Conservation (phyloP, 306 rosid genomes). For the Prinsepia uniflora region DNA sequence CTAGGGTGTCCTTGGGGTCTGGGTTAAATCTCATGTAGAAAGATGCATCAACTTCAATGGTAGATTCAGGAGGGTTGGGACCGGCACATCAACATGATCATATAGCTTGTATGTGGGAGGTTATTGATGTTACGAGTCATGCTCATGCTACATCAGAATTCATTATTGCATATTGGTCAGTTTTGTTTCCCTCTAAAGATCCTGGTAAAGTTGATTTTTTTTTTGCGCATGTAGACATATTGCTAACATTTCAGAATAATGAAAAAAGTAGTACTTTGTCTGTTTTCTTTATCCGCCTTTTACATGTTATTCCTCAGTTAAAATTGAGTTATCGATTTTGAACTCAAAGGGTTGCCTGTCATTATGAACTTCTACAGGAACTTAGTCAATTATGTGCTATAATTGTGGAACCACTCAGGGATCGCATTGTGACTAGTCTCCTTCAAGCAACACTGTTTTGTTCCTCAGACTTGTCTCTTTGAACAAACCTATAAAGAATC, state of each 20-base stretch:
- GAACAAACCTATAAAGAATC: slow-evolving; percentile 16
- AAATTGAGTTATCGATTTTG: not conserved
- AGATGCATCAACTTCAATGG: not conserved
- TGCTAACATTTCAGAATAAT: not conserved
- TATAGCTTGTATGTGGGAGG: not conserved
- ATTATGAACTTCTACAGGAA: slow-evolving; percentile 57
- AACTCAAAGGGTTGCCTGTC: too few relatives aligned
- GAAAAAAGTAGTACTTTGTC: not conserved
- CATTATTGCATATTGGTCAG: not conserved
- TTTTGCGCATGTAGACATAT: not conserved
- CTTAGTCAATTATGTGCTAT: slow-evolving; percentile 81
- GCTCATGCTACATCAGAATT: not conserved
- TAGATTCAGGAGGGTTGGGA: not conserved
- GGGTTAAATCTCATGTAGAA: not conserved
- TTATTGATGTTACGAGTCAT: not conserved
- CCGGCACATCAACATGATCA: not conserved
- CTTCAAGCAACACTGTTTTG: slow-evolving; percentile 94
- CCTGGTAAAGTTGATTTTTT: too few relatives aligned
- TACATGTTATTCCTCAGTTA: not conserved
- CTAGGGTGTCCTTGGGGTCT: not conserved
- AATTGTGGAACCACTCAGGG: slow-evolving; percentile 95
- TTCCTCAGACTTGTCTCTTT: slow-evolving; percentile 23
- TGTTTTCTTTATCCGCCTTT: not conserved
- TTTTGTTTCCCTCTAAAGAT: not conserved
- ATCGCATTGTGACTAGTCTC: slow-evolving; percentile 92